A percentile compares a stretch with the other conserved stretches of the same genome.
These are phyloP conservation scores for Podaxis mareebaensis DNA, from an alignment of 768 basidiomycete genomes.

Conservation along the genomic window DNA sequence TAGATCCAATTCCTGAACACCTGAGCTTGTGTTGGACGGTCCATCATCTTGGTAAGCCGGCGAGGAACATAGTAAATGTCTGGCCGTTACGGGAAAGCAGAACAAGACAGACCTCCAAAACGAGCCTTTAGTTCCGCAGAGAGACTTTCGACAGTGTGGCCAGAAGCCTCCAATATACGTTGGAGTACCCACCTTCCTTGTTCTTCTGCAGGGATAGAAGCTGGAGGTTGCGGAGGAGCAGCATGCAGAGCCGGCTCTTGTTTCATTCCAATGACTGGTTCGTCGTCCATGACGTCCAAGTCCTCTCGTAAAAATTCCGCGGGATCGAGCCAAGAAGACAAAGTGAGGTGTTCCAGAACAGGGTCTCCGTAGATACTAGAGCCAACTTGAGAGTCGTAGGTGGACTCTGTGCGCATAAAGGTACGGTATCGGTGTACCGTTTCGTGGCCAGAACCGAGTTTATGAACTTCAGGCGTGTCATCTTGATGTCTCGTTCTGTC, in stretches of 20 bases:
- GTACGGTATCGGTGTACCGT: background rate
- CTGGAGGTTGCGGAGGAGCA: background rate
- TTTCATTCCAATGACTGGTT: background rate
- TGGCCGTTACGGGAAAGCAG: background rate
- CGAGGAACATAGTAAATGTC: background rate
- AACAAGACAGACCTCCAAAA: constrained; percentile 6
- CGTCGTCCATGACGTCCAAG: constrained; percentile 6
- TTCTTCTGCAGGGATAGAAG: background rate
- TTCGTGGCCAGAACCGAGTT: background rate
- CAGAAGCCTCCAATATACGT: constrained; percentile 8
- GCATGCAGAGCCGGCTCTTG: background rate
- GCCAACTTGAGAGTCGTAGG: constrained; percentile 3
- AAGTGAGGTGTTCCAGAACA: constrained; percentile 4
- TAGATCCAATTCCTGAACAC: background rate
- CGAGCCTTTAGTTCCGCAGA: constrained; percentile 17
- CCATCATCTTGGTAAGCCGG: constrained; percentile 11
- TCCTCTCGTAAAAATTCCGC: constrained; percentile 22
- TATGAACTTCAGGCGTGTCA: background rate
- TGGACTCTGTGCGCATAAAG: background rate
- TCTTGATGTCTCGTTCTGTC: background rate
- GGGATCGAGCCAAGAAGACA: constrained; percentile 23
- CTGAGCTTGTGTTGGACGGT: background rate
- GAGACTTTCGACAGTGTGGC: constrained; percentile 13
- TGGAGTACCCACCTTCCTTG: constrained; percentile 8
- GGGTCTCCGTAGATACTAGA: background rate